phyloP scores from a whole-genome alignment of 371 early-diverging fungal genomes.

The Fennellomyces sp. region DNA sequence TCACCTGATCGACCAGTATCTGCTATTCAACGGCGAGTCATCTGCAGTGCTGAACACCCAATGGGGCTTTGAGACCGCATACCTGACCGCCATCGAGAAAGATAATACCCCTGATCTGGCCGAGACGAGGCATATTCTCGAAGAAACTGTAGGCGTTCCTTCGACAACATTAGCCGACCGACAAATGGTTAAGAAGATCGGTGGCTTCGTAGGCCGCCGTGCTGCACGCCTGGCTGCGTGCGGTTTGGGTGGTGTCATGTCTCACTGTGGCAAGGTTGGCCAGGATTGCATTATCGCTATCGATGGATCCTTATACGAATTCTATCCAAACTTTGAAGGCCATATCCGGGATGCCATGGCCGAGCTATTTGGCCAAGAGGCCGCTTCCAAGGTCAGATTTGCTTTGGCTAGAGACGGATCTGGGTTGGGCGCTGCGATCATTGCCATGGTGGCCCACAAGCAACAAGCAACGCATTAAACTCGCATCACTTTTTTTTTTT shows the following conservation, averaged over 20 bases:
- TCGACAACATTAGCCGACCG: constrained; percentile 79
- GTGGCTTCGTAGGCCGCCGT: constrained; percentile 84
- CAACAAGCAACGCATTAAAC: background rate
- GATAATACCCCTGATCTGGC: constrained; percentile 72
- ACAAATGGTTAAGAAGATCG: constrained; percentile 77
- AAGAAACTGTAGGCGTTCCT: constrained; percentile 69
- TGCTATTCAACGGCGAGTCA: constrained; percentile 58
- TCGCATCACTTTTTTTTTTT: background rate
- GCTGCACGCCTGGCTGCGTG: constrained; percentile 87
- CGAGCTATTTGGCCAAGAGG: constrained; percentile 71
- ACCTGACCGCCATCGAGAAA: constrained; percentile 87
- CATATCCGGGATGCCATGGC: constrained; percentile 72
- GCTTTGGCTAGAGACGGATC: constrained; percentile 47
- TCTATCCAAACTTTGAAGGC: constrained; percentile 86
- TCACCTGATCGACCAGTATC: constrained; percentile 60
- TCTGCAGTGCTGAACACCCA: constrained; percentile 71
- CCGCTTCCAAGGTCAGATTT: constrained; percentile 38
- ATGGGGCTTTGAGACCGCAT: constrained; percentile 88
- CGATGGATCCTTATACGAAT: constrained; percentile 92
- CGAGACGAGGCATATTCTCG: constrained; percentile 74
- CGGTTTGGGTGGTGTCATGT: constrained; percentile 81
- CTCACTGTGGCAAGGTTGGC: constrained; percentile 25
- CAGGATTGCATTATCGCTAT: constrained; percentile 54
- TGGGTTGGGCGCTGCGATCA: constrained; percentile 52
- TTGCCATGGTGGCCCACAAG: constrained; percentile 49